Evolutionary conservation across 2,329 filamentous ascomycete species (phyloP), one percentile per base, ranked within the genome.

Genomic region (Apiospora hydei): DNA sequence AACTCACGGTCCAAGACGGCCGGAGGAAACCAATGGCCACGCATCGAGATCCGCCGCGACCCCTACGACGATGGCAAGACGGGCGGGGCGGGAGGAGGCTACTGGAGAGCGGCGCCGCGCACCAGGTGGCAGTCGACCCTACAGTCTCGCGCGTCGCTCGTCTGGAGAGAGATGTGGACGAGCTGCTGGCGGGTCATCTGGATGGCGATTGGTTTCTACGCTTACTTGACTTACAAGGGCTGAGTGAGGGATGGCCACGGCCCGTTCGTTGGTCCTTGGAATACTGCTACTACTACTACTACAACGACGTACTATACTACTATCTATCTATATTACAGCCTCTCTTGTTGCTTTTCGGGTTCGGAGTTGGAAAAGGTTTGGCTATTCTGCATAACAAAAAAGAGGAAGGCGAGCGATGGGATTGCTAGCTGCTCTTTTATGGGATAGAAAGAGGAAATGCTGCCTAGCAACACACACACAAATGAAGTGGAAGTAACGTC

Each of bases 161-260:
- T 93, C 7, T 79, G 84, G 44, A 84, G 85, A 38, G 92, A 96
- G 80, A 82, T 94, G 49, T 87, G 86, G 82, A 87, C 85, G 11
- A 91, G 88, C 64, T 77, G 91, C 24, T 90, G 88, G 83, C 85
- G 88, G 67, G 90, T 95, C 4, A 85, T 85, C 7, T 89, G 88
- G 86, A 88, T 93, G 80, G 90, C 89, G 26, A 80, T 91, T 64
- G 75, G 84, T 18, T 90, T 91, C 80, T 96, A 93, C 85, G 85
- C 85, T 43, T 93, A 90, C 83, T 82, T 96, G 76, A 85, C 91
- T 71, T 90, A 88, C 83, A 86, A 86, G 77, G 91, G 91, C 74
- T 94, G 21, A 47, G 26, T 38, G 26, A 44, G 14, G 14, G 24
- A 21, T 38, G 8, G n/a, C 13, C 18, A 11, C 16, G 26, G 30